Conservation (phyloP, 352 stramenopile species). For the Globisporangium camurandrum region DNA sequence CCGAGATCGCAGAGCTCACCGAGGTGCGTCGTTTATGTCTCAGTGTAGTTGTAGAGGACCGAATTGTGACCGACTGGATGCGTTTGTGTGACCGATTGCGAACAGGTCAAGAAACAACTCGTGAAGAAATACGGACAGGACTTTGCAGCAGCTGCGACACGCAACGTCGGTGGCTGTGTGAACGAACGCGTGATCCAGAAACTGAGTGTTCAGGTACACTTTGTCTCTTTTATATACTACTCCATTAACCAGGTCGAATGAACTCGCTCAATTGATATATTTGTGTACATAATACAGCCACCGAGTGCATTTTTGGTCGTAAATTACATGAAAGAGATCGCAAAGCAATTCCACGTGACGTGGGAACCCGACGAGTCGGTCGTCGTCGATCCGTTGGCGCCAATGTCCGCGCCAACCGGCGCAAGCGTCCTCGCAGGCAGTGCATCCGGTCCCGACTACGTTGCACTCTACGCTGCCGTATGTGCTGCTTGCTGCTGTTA, state of each 20-base stretch:
- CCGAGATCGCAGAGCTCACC: constrained; percentile 89
- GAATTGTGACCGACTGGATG: neutral
- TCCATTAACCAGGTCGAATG: no score
- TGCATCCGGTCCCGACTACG: constrained; percentile 81
- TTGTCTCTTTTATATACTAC: neutral
- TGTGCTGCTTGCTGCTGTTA: neutral
- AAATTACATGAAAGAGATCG: constrained; percentile 95
- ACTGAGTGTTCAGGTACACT: constrained; percentile 78
- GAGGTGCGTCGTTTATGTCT: constrained; percentile 59
- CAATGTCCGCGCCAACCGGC: constrained; percentile 87
- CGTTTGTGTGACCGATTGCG: neutral
- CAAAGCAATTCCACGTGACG: constrained; percentile 92
- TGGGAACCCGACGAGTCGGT: constrained; percentile 84
- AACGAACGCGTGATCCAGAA: constrained; percentile 92
- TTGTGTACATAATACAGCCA: constrained; percentile 28
- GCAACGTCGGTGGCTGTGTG: constrained; percentile 86
- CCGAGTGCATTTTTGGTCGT: constrained; percentile 92
- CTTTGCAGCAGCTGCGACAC: constrained; percentile 71
- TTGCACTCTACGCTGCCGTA: constrained; percentile 65
- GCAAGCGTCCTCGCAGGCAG: constrained; percentile 65
- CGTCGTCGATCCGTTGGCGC: constrained; percentile 72
- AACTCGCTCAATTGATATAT: neutral
- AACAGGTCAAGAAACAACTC: constrained; percentile 76
- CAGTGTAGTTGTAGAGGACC: neutral
- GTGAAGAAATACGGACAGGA: constrained; percentile 88